Percentiles rank a stretch among this genome's conserved stretches.
Conservation (phyloP, 257 asterid genomes). For the Misopates orontium region DNA sequence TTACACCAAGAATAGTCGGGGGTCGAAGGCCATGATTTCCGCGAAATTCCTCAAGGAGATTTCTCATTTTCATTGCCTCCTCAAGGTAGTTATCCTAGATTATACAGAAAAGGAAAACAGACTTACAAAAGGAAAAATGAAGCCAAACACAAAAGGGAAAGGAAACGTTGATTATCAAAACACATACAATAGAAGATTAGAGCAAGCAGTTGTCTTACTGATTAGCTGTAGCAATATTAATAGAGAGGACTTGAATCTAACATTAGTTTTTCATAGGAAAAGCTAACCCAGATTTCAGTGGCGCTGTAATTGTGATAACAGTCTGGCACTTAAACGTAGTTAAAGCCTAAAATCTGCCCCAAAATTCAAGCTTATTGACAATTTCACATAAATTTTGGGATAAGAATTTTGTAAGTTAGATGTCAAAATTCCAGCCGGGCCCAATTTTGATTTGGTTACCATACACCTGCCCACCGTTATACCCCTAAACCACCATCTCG, state of each 20-base stretch:
- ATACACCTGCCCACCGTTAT: too few relatives aligned
- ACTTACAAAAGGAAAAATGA: not conserved
- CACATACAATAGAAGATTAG: conserved; percentile 13
- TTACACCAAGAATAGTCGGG: conserved; percentile 96
- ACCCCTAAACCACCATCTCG: too few relatives aligned
- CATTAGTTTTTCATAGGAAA: not conserved
- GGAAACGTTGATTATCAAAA: conserved; percentile 15
- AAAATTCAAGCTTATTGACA: too few relatives aligned
- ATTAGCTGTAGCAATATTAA: not conserved
- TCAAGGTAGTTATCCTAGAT: conserved; percentile 97
- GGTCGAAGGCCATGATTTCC: conserved; percentile 93
- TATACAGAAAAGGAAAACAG: conserved; percentile 11
- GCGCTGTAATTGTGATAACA: not conserved
- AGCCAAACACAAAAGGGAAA: not conserved
- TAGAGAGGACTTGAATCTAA: conserved; percentile 10
- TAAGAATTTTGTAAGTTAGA: too few relatives aligned
- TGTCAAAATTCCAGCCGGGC: too few relatives aligned
- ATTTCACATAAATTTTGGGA: too few relatives aligned
- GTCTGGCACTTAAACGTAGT: too few relatives aligned
- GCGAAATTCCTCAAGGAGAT: conserved; percentile 89
- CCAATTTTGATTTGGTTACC: too few relatives aligned
- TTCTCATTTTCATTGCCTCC: conserved; percentile 98
- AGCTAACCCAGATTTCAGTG: not conserved
- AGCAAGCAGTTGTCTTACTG: conserved; percentile 8
- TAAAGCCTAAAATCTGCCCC: too few relatives aligned